These are phyloP conservation scores for Amauroascus niger DNA, from an alignment of 2,329 filamentous ascomycete species.

Conservation along the genomic window DNA sequence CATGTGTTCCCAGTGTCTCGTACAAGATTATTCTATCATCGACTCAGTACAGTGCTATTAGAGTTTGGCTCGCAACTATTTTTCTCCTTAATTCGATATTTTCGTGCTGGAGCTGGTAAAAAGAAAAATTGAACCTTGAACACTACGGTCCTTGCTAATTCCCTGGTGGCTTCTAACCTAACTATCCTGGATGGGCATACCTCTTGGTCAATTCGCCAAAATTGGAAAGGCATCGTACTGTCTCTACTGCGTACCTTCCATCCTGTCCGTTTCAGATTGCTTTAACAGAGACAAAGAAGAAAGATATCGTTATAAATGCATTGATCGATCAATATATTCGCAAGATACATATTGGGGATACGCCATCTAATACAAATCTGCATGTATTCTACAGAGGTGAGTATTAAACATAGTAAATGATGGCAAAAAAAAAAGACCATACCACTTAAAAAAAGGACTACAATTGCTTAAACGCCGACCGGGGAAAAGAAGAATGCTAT, in stretches of 20 bases:
- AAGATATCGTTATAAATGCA: background rate
- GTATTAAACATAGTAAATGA: background rate
- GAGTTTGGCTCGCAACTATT: background rate
- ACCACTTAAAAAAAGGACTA: no score
- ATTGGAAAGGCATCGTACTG: background rate
- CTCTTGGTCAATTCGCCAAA: no score
- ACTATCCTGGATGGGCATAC: no score
- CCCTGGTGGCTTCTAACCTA: no score
- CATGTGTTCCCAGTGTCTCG: background rate
- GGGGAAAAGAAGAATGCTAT: background rate
- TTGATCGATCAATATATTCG: background rate
- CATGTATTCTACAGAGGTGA: background rate
- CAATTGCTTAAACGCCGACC: background rate
- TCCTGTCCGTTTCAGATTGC: background rate
- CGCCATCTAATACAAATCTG: background rate
- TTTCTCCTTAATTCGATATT: background rate
- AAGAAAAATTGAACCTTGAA: no score
- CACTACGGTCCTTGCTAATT: no score
- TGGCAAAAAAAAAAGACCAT: no score
- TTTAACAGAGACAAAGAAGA: background rate
- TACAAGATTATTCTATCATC: background rate
- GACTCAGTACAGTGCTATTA: background rate
- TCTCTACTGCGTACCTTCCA: no score
- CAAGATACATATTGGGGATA: background rate
- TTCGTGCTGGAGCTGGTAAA: background rate